Conservation (phyloP, 345 rosid species). For the Acer negundo region DNA sequence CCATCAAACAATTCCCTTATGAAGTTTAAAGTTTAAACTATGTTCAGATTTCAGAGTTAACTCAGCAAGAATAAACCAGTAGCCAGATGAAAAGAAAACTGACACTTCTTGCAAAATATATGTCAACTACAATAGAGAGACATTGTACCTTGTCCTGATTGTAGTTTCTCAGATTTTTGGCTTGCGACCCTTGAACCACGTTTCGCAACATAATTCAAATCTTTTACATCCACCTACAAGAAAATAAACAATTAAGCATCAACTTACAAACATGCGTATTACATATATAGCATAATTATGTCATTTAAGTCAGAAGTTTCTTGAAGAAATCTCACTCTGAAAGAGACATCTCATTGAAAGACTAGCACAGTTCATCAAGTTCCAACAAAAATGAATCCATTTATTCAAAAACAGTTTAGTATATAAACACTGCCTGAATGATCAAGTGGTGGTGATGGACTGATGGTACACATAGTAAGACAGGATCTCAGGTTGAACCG, state of each 20-base stretch:
- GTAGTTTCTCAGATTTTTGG: conserved; percentile 22
- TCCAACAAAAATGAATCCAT: neutral
- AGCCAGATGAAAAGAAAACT: neutral
- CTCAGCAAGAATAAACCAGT: neutral
- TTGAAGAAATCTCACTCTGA: neutral
- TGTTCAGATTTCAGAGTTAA: neutral
- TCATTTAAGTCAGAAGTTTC: neutral
- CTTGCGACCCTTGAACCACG: conserved; percentile 21
- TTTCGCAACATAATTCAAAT: conserved; percentile 49
- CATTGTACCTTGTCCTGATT: conserved; percentile 39
- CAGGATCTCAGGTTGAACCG: neutral
- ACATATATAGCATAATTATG: neutral
- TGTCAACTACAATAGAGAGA: neutral
- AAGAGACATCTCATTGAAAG: neutral
- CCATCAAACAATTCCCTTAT: neutral
- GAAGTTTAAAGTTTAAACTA: neutral
- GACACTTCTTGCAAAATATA: neutral
- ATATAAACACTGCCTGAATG: neutral
- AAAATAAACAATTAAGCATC: neutral
- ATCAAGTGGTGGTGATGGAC: neutral
- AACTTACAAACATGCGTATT: neutral
- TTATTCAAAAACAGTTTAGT: neutral
- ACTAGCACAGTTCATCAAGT: neutral
- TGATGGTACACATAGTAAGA: neutral
- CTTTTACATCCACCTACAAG: conserved; percentile 59